Conservation (phyloP, 805 yeast genomes). For the Zygoascus bituminiphila region DNA sequence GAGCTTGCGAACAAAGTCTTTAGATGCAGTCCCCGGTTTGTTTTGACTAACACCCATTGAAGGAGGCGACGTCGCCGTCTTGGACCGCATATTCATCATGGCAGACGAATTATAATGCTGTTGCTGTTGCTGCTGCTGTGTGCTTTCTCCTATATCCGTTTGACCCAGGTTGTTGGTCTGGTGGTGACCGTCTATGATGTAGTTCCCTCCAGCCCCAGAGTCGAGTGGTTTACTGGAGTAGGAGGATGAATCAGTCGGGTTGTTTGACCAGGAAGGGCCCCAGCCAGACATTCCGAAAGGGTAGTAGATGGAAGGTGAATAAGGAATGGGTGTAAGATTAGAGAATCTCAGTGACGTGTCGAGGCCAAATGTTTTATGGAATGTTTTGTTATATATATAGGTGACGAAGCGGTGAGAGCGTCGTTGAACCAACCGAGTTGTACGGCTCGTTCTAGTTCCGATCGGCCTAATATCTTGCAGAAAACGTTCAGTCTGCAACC, state of each 20-base stretch:
- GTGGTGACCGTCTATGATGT: background rate
- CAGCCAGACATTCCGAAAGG: background rate
- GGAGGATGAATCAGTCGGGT: background rate
- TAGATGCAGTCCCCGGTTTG: constrained; percentile 2
- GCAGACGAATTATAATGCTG: background rate
- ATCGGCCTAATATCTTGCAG: too few relatives aligned
- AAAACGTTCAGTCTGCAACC: too few relatives aligned
- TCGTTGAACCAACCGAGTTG: too few relatives aligned
- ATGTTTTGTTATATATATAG: too few relatives aligned
- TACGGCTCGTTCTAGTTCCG: too few relatives aligned
- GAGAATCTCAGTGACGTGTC: too few relatives aligned
- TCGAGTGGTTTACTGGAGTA: background rate
- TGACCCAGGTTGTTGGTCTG: background rate
- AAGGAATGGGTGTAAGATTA: background rate
- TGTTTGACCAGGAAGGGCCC: background rate
- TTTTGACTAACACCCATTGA: background rate
- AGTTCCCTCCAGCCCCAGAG: background rate
- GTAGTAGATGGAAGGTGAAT: background rate
- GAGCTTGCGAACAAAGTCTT: constrained; percentile 21
- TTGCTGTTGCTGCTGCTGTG: background rate
- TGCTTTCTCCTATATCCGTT: too few relatives aligned
- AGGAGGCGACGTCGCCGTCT: background rate
- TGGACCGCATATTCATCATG: background rate
- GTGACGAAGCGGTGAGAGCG: too few relatives aligned
- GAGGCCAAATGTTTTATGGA: too few relatives aligned